phyloP scores from a whole-genome alignment of 805 yeast species.

The Sugiyamaella smithiae region DNA sequence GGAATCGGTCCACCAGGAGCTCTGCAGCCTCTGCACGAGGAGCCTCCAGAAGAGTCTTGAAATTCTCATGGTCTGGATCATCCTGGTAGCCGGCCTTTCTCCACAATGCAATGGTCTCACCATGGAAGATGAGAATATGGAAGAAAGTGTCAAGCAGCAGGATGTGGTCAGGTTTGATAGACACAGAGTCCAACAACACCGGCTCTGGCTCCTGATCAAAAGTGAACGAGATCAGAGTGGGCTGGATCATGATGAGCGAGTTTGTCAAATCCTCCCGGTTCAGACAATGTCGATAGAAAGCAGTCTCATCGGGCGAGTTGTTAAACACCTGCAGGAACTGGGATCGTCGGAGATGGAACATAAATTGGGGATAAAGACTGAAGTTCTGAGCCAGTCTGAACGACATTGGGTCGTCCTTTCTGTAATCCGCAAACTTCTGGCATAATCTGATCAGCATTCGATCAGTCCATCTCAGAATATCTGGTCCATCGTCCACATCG shows the following conservation, averaged over 20 bases:
- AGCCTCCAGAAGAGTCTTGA: constrained; percentile 79
- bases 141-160: constrained; percentile 91
- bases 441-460: constrained; percentile 85
- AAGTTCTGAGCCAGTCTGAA: constrained; percentile 83
- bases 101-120: constrained; percentile 94
- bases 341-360: constrained; percentile 92
- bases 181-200: constrained; percentile 88
- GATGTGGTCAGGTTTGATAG: constrained; percentile 84
- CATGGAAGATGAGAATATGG: constrained; percentile 94
- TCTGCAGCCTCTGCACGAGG: constrained; percentile 93
- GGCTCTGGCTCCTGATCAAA: constrained; percentile 86
- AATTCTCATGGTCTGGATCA: constrained; percentile 82
- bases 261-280: constrained; percentile 89
- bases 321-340: constrained; percentile 95
- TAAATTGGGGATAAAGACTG: constrained; percentile 89
- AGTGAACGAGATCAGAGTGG: constrained; percentile 83
- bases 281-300: constrained; percentile 90
- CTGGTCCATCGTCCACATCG: constrained; percentile 84
- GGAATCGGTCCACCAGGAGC: constrained; percentile 88
- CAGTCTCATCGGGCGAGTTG: constrained; percentile 98
- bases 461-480: constrained; percentile 92
- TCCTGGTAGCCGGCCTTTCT: constrained; percentile 93
- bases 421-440: constrained; percentile 89
- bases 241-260: constrained; percentile 96
- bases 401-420: constrained; percentile 77